Evolutionary conservation across 2,329 filamentous ascomycete genomes (phyloP).

Genomic region (Dichotomopilus funicola): DNA sequence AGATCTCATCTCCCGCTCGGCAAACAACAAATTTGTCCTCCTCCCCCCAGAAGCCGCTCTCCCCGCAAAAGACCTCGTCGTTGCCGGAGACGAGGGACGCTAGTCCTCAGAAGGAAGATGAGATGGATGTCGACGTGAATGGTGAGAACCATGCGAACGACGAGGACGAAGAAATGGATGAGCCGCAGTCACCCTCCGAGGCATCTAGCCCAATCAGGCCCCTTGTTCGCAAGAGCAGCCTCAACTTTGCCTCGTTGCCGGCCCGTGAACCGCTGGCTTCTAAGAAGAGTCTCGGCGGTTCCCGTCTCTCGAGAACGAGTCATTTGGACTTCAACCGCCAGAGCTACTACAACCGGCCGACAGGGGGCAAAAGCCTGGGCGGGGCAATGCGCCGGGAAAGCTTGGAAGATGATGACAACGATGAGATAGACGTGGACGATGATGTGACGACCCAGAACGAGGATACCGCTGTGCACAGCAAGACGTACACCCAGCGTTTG

Average conservation of each 20-base stretch:
- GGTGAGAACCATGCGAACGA: constrained; percentile 30
- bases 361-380: constrained; percentile 66
- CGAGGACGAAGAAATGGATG: constrained; percentile 29
- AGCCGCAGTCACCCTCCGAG: constrained; percentile 53
- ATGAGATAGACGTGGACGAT: constrained; percentile 48
- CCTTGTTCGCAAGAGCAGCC: constrained; percentile 82
- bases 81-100: constrained; percentile 8
- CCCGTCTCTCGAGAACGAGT: constrained; percentile 65
- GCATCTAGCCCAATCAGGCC: constrained; percentile 66
- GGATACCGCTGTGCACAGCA: constrained; percentile 57
- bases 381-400: constrained; percentile 27
- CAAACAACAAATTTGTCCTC: background rate
- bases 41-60: constrained; percentile 10
- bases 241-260: constrained; percentile 89
- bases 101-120: constrained; percentile 12
- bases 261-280: constrained; percentile 78
- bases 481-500: constrained; percentile 87
- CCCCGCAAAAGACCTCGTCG: constrained; percentile 13
- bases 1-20: constrained; percentile 19
- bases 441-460: constrained; percentile 36
- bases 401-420: constrained; percentile 38
- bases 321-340: constrained; percentile 67
- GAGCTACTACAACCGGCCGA: constrained; percentile 68
- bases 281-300: constrained; percentile 72
- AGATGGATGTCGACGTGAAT: constrained; percentile 4